Evolutionary conservation across 2,329 filamentous ascomycete species (phyloP), one percentile per base, ranked within the genome.

Genomic region (Colletotrichum eremochloae): DNA sequence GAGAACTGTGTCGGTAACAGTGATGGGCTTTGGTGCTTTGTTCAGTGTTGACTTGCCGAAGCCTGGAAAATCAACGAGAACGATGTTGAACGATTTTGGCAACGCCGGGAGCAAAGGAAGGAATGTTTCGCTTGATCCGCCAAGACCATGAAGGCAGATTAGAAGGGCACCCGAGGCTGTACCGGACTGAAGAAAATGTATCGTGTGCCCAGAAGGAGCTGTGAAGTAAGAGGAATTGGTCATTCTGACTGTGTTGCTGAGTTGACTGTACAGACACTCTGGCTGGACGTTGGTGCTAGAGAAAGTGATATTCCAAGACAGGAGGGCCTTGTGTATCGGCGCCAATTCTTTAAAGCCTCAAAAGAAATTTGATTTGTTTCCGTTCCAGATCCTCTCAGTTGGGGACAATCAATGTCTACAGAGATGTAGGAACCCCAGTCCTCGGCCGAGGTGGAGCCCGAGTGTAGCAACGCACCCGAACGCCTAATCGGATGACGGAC

Each of bases 71-170:
- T 80, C 78, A 33, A 80, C 73, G 2, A 75, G 66, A 24, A 79
- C 67, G 52, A 73, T 65, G 38, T 73, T 73, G 68, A 74, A 76
- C 29, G 67, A 42, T 1, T 57, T 3, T 8, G 75, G 73, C 4
- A 79, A 52, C 6, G 15, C 58, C 0, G 75, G 71, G 7, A 79
- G 33, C 1, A 80, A 67, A 0, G 77, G 72, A 15, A 57, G n/a
- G 63, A 77, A 77, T 1, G 75, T 75, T 8, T 74, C 69, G 1
- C 71, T 74, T 4, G 76, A 77, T 5, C 76, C 79, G 61, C 80
- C 77, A 58, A 78, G 71, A 58, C 78, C 79, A 76, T 81, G 73
- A 40, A 78, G 55, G 67, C 78, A 74, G 31, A 81, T 71, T 1
- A 79, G 73, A 6, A 79, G 70, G 6, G 70, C 75, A 5, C 77